Conservation (phyloP, 2,329 filamentous ascomycete species). For the Aureobasidium lini region DNA sequence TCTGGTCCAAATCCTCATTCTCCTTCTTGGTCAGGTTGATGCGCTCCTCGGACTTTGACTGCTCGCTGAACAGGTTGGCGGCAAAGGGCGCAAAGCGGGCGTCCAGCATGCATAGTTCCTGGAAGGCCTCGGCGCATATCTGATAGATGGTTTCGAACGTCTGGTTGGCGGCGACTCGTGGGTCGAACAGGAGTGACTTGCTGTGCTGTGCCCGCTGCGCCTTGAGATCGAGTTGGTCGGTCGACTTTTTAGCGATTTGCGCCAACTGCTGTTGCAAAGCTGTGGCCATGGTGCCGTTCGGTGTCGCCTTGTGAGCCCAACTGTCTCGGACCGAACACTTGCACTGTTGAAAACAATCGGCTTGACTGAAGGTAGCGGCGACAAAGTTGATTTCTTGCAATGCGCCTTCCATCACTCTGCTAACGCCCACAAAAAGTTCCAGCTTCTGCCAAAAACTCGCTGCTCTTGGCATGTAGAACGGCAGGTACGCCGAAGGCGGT, state of each 20-base stretch:
- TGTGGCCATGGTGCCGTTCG: slow-evolving; percentile 56
- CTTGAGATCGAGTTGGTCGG: slow-evolving; percentile 84
- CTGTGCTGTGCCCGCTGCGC: slow-evolving; percentile 87
- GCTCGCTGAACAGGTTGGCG: slow-evolving; percentile 79
- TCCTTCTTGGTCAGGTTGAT: slow-evolving; percentile 73
- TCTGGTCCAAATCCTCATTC: slow-evolving; percentile 71
- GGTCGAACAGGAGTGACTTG: slow-evolving; percentile 90
- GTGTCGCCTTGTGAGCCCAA: neutral
- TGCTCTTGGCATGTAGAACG: neutral
- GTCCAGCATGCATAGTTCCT: slow-evolving; percentile 85
- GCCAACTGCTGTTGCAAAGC: slow-evolving; percentile 90
- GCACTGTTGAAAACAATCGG: neutral
- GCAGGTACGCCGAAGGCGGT: neutral
- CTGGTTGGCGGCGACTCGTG: slow-evolving; percentile 74
- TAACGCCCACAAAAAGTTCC: slow-evolving; percentile 9
- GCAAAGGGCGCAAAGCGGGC: slow-evolving; percentile 67
- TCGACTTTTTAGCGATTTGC: slow-evolving; percentile 82
- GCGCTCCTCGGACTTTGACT: slow-evolving; percentile 84
- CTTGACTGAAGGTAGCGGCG: neutral
- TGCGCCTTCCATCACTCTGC: neutral
- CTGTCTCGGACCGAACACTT: neutral
- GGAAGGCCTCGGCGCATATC: slow-evolving; percentile 81
- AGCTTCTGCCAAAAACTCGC: slow-evolving; percentile 13
- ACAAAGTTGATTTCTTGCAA: neutral
- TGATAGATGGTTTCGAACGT: slow-evolving; percentile 84